Conservation (phyloP, 129 eudicot species). For the Pseudognaphalium luteoalbum region DNA sequence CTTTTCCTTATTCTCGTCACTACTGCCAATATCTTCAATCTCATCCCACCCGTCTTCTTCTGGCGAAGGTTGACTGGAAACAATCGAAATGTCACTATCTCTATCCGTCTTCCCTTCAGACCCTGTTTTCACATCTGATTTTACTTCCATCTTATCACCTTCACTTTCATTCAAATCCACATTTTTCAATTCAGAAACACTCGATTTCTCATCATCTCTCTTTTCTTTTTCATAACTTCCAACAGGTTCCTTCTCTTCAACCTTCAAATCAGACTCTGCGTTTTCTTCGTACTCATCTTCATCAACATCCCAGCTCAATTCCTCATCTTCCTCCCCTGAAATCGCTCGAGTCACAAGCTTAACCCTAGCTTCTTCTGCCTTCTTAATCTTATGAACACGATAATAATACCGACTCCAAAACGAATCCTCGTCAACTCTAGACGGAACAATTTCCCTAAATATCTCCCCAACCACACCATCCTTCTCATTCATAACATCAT, state of each 20-base stretch:
- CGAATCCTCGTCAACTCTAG: slow-evolving; percentile 45
- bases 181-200: slow-evolving; percentile 30
- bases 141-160: slow-evolving; percentile 35
- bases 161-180: slow-evolving; percentile 26
- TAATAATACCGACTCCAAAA: slow-evolving; percentile 80
- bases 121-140: slow-evolving; percentile 46
- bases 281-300: slow-evolving; percentile 66
- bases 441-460: slow-evolving; percentile 58
- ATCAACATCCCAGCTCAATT: slow-evolving; percentile 87
- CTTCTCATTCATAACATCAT: slow-evolving; percentile 42
- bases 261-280: slow-evolving; percentile 25
- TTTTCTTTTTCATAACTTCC: slow-evolving; percentile 12
- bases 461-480: slow-evolving; percentile 52
- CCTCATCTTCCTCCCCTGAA: slow-evolving; percentile 70
- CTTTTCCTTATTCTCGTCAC: slow-evolving; percentile 59
- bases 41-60: slow-evolving; percentile 92
- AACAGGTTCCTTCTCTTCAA: slow-evolving; percentile 28
- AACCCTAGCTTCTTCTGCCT: slow-evolving; percentile 74
- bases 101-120: slow-evolving; percentile 60
- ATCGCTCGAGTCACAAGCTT: slow-evolving; percentile 65
- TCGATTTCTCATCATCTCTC: slow-evolving; percentile 29
- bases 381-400: slow-evolving; percentile 56
- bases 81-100: slow-evolving; percentile 72
- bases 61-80: slow-evolving; percentile 66
- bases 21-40: slow-evolving; percentile 75